Percentiles rank a stretch among this genome's conserved stretches.
Evolutionary conservation across 139 green algal species (phyloP).

Genomic region (Chlamydomonas incerta): DNA sequence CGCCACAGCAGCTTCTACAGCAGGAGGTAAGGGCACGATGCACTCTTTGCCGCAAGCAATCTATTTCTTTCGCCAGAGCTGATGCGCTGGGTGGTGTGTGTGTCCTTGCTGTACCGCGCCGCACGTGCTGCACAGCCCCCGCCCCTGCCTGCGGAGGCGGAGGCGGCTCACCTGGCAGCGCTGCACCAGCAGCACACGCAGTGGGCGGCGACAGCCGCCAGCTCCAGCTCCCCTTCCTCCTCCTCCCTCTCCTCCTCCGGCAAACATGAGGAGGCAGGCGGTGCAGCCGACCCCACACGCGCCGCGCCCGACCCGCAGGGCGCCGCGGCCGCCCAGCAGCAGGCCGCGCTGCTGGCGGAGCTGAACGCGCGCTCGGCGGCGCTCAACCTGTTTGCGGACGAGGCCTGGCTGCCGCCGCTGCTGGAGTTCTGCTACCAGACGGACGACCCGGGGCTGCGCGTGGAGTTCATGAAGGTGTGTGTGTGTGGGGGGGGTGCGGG

Average conservation of each 20-base stretch:
- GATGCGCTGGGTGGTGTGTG: no score
- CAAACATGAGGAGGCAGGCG: not conserved
- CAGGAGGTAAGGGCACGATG: not conserved
- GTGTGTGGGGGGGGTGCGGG: not conserved
- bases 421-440: conserved; percentile 67
- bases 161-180: not conserved
- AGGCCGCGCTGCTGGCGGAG: conserved; percentile 10
- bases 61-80: no score
- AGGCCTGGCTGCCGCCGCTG: conserved; percentile 55
- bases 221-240: no score
- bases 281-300: not conserved
- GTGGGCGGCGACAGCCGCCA: not conserved
- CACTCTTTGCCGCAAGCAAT: no score
- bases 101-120: no score
- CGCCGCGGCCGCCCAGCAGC: not conserved
- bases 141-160: not conserved
- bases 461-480: conserved; percentile 51
- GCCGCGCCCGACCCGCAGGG: not conserved
- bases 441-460: conserved; percentile 26
- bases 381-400: conserved; percentile 62
- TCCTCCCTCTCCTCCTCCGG: no score
- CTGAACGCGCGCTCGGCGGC: conserved; percentile 30
- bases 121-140: not conserved
- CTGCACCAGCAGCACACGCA: conserved; percentile 19
- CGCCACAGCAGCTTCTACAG: not conserved